Base-by-base conservation (phyloP, 2,329 filamentous ascomycete genomes). In the Amphichorda felina region DNA sequence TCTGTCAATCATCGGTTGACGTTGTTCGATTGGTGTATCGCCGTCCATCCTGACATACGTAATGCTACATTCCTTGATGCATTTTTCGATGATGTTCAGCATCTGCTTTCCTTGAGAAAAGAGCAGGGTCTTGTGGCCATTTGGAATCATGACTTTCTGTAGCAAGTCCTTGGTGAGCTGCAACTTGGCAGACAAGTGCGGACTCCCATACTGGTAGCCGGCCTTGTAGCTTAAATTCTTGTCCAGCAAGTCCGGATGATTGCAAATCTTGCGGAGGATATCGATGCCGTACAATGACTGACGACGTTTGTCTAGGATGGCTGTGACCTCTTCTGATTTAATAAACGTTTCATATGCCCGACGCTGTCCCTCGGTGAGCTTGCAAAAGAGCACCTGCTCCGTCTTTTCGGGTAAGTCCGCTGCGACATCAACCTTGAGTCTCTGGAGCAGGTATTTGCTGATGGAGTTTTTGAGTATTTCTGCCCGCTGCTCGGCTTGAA, bases 81-180 rank as follows among this genome's bases (percentile, higher is more conserved):
- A 93, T 14, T 75, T 76, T 50, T 98, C 84, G 5, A 98, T 70
- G 27, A 98, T 94, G 47, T 96, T 82, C 10, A 98, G 72, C 86
- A 96, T 96, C 51, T 93, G 87, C 11, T 85, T 79, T 45, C 91
- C 85, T 54, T 98, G 91, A 7, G 84, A 85, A 50, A 98, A 98
- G 0, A 98, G 67, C 10, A 98, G 60, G 1, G 86, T 91, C 59
- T 96, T 98, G 57, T 96, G 88, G 1, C 87, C 88, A 38, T 85
- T 77, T 5, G 79, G 76, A 51, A 82, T 93, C 87, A 89, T 98
- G 50, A 93, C 74, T 29, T 57, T 59, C 40, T 84, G 79, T 6
- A 98, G 63, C 4, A 98, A 63, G 4, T 82, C 82, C 49, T 93
- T 87, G 19, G 94, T 82, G 2, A 98, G 85, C 51, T 94, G 84